A percentile compares a stretch with the other conserved stretches of the same genome.
These are phyloP conservation scores for Setaria viridis DNA, from an alignment of 202 grass and related monocot species.

Conservation along the genomic window DNA sequence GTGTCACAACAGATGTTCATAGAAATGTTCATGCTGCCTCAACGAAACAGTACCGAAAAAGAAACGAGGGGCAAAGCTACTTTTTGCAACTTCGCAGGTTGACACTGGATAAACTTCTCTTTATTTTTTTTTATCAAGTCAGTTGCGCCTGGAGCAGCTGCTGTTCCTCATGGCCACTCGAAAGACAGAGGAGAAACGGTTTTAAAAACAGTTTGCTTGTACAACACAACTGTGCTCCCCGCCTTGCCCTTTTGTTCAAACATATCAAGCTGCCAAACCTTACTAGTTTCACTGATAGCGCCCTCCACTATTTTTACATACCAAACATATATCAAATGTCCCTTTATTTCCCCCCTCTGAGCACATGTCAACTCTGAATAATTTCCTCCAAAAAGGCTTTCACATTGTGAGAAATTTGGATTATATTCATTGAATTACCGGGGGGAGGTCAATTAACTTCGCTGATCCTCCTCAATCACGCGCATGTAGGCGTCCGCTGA, in stretches of 20 bases:
- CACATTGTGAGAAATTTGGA: slow-evolving; percentile 23
- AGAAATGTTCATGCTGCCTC: slow-evolving; percentile 12
- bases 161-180: slow-evolving; percentile 28
- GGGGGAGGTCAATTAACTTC: slow-evolving; percentile 22
- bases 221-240: slow-evolving; percentile 15
- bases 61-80: neutral
- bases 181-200: slow-evolving; percentile 20
- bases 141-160: slow-evolving; percentile 30
- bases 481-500: slow-evolving; percentile 35
- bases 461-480: slow-evolving; percentile 39
- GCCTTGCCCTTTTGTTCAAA: slow-evolving; percentile 46
- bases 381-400: slow-evolving; percentile 39
- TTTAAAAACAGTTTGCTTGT: slow-evolving; percentile 47
- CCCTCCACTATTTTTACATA: slow-evolving; percentile 53
- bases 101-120: slow-evolving; percentile 27
- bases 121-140: neutral
- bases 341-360: slow-evolving; percentile 7
- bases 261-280: slow-evolving; percentile 78
- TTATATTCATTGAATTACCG: slow-evolving; percentile 32
- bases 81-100: slow-evolving; percentile 57
- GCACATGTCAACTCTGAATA: slow-evolving; percentile 51
- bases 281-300: slow-evolving; percentile 56
- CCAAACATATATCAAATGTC: slow-evolving; percentile 45
- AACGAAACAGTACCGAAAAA: slow-evolving; percentile 36
- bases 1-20: slow-evolving; percentile 15